phyloP scores from a whole-genome alignment of 768 basidiomycete genomes.

The Pilatotrama ljubarskyi region DNA sequence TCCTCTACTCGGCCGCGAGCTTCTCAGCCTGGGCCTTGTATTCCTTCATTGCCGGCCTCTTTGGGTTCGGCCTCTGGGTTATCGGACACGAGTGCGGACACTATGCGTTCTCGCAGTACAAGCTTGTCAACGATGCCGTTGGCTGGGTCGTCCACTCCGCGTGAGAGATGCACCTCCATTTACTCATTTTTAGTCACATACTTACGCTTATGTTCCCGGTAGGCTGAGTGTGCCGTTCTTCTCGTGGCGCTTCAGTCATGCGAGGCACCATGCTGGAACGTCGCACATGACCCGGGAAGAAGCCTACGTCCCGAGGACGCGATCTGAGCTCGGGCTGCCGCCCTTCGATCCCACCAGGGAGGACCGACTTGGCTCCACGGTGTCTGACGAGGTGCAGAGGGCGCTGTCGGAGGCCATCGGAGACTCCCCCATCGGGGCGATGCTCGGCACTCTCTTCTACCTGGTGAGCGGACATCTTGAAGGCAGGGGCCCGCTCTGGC shows the following conservation, averaged over 20 bases:
- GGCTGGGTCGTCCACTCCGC: slow-evolving; percentile 91
- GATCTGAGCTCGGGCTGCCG: slow-evolving; percentile 65
- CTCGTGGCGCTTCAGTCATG: slow-evolving; percentile 93
- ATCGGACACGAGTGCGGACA: slow-evolving; percentile 95
- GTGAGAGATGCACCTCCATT: slow-evolving; percentile 42
- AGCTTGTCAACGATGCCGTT: slow-evolving; percentile 84
- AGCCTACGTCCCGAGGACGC: slow-evolving; percentile 89
- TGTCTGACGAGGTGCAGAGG: slow-evolving; percentile 63
- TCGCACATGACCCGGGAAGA: slow-evolving; percentile 93
- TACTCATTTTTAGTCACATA: background rate
- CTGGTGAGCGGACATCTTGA: slow-evolving; percentile 44
- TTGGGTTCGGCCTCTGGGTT: slow-evolving; percentile 94
- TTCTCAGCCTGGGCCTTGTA: slow-evolving; percentile 78
- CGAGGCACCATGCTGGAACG: slow-evolving; percentile 92
- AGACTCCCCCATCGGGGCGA: slow-evolving; percentile 81
- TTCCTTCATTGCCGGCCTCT: slow-evolving; percentile 77
- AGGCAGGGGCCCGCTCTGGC: background rate
- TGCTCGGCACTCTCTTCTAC: slow-evolving; percentile 52
- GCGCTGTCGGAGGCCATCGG: slow-evolving; percentile 85
- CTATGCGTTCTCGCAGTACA: slow-evolving; percentile 91
- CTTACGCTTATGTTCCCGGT: background rate
- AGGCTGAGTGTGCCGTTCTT: slow-evolving; percentile 95
- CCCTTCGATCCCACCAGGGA: slow-evolving; percentile 65
- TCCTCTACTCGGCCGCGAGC: slow-evolving; percentile 59
- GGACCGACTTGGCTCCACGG: slow-evolving; percentile 60